Conservation (phyloP, 1,284 basidiomycete genomes). For the Wolfiporia cocos region DNA sequence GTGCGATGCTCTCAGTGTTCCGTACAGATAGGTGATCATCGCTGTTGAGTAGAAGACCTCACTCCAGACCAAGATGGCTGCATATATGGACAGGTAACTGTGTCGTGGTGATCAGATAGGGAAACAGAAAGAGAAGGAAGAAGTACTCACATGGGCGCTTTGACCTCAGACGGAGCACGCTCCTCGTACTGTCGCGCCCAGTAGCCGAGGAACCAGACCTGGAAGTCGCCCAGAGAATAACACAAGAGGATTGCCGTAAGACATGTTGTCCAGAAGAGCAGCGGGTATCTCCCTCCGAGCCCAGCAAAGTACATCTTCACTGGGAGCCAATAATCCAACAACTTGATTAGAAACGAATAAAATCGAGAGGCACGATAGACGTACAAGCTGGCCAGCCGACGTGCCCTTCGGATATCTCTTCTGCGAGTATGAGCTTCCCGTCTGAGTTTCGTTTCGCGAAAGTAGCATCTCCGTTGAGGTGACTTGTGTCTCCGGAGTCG, state of each 20-base stretch:
- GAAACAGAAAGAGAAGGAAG: slow-evolving; percentile 5
- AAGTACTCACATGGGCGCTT: slow-evolving; percentile 14
- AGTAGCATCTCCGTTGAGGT: slow-evolving; percentile 26
- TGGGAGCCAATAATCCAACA: slow-evolving; percentile 14
- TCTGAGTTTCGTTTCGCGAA: slow-evolving; percentile 20
- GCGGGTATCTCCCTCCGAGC: slow-evolving; percentile 25
- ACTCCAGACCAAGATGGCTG: slow-evolving; percentile 26
- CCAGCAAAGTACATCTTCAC: slow-evolving; percentile 25
- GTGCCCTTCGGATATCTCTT: slow-evolving; percentile 54
- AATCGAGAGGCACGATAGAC: slow-evolving; percentile 9
- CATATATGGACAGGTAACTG: slow-evolving; percentile 40
- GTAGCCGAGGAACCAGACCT: slow-evolving; percentile 24
- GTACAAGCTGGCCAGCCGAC: slow-evolving; percentile 41
- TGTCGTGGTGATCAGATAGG: not conserved
- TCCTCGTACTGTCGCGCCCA: slow-evolving; percentile 29
- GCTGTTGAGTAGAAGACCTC: slow-evolving; percentile 23
- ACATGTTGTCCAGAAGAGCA: slow-evolving; percentile 28
- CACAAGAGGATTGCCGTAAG: slow-evolving; percentile 18
- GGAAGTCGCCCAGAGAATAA: slow-evolving; percentile 9
- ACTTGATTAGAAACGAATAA: slow-evolving; percentile 23
- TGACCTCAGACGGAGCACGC: slow-evolving; percentile 18
- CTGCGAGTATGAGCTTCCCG: slow-evolving; percentile 50
- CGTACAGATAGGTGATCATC: slow-evolving; percentile 31
- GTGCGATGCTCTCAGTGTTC: slow-evolving; percentile 45
- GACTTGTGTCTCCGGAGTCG: slow-evolving; percentile 35